These are phyloP conservation scores for Gastrolobium villosum DNA, from an alignment of 306 rosid species.

Conservation along the genomic window DNA sequence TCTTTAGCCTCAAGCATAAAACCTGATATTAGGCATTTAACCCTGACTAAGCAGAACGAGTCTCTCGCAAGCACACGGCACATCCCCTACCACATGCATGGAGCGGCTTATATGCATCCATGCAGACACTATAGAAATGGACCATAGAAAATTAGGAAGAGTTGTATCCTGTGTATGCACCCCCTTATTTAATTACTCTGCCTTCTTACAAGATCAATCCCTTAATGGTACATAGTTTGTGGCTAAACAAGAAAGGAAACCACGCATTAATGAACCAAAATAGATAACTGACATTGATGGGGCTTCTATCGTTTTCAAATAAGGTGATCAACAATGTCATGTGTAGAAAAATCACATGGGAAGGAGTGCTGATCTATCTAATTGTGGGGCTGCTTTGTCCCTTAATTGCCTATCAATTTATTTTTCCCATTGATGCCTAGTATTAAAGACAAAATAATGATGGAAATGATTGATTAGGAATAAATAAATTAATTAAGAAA, in stretches of 20 bases:
- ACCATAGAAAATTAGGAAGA: background rate
- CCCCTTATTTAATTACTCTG: background rate
- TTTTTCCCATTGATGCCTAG: conserved; percentile 13
- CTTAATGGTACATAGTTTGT: conserved; percentile 40
- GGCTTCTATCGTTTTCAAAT: conserved; percentile 47
- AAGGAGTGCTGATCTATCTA: conserved; percentile 32
- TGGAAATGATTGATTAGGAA: conserved; percentile 40
- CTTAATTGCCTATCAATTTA: conserved; percentile 37
- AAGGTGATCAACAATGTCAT: conserved; percentile 31
- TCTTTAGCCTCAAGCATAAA: background rate
- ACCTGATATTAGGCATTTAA: conserved; percentile 4
- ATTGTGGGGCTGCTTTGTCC: conserved; percentile 63
- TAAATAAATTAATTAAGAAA: background rate
- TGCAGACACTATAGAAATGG: conserved; percentile 5
- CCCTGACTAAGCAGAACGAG: conserved; percentile 8
- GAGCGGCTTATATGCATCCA: conserved; percentile 32
- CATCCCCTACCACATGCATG: conserved; percentile 25
- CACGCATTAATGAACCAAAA: conserved; percentile 47
- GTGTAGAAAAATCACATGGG: conserved; percentile 50
- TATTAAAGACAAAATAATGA: conserved; percentile 30
- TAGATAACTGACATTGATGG: conserved; percentile 52
- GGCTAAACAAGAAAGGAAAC: conserved; percentile 39
- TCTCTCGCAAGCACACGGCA: conserved; percentile 22
- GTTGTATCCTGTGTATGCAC: background rate
- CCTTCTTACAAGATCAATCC: conserved; percentile 7